These are phyloP conservation scores for Kuraishia molischiana DNA, from an alignment of 805 yeast genomes.

Conservation along the genomic window DNA sequence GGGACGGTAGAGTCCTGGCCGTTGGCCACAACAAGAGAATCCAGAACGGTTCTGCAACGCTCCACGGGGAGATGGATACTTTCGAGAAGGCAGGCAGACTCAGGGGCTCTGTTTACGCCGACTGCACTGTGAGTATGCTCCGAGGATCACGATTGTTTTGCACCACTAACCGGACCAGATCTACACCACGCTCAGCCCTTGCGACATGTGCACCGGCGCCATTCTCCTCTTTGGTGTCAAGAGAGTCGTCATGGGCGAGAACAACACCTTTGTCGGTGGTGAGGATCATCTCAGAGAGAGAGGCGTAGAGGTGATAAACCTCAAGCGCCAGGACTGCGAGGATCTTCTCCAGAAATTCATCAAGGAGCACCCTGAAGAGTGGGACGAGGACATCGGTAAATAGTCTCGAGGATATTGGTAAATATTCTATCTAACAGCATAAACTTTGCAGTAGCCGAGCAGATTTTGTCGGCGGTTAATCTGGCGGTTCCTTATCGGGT, in stretches of 20 bases:
- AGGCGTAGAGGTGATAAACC: conserved; percentile 65
- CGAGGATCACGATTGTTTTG: neutral
- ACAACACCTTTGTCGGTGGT: conserved; percentile 72
- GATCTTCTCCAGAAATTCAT: conserved; percentile 73
- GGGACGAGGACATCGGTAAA: conserved; percentile 76
- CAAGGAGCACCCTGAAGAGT: conserved; percentile 61
- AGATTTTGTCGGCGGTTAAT: too few relatives aligned
- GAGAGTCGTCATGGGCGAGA: conserved; percentile 86
- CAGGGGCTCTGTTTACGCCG: conserved; percentile 66
- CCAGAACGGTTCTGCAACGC: conserved; percentile 72
- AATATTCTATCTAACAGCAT: too few relatives aligned
- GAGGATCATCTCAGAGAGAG: conserved; percentile 59
- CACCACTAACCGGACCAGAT: conserved; percentile 19
- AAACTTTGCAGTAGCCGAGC: too few relatives aligned
- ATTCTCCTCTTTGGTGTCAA: conserved; percentile 80
- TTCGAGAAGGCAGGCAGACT: conserved; percentile 88
- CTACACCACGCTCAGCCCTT: conserved; percentile 90
- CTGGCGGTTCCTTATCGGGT: too few relatives aligned
- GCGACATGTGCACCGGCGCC: conserved; percentile 94
- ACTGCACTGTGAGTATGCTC: conserved; percentile 45
- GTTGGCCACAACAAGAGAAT: conserved; percentile 86
- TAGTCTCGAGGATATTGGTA: too few relatives aligned
- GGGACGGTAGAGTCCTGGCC: conserved; percentile 76
- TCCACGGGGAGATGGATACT: conserved; percentile 90
- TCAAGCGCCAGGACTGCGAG: conserved; percentile 52